Percentiles rank a stretch among this genome's conserved stretches.
phyloP scores from a whole-genome alignment of 2,329 filamentous ascomycete genomes.

The Ploettnerulaceae sp. region DNA sequence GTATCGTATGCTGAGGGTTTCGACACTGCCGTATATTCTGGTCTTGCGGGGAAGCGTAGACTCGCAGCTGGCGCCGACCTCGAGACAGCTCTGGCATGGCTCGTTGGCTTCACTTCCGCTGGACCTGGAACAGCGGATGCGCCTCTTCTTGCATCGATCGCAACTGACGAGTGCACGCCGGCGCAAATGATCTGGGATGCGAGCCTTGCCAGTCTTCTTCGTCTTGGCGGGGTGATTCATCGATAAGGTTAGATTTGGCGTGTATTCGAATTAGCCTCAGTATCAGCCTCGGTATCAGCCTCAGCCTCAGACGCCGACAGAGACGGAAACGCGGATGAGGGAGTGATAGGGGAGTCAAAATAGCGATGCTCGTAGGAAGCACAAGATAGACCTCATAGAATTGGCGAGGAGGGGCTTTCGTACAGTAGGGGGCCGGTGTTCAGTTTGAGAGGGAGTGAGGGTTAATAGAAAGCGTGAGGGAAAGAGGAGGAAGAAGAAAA shows the following conservation, averaged over 20 bases:
- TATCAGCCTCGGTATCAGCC: too few relatives aligned
- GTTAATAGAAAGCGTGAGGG: neutral
- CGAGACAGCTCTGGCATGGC: constrained; percentile 38
- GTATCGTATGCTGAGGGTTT: constrained; percentile 41
- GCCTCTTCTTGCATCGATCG: constrained; percentile 36
- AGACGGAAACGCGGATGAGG: too few relatives aligned
- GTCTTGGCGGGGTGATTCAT: constrained; percentile 16
- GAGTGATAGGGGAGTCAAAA: too few relatives aligned
- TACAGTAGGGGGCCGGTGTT: neutral
- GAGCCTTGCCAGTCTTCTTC: constrained; percentile 32
- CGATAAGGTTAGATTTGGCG: neutral
- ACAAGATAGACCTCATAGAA: neutral
- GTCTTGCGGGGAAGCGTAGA: constrained; percentile 42
- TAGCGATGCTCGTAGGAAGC: neutral
- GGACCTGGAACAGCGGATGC: constrained; percentile 35
- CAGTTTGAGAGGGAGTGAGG: neutral
- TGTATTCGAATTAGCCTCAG: constrained; percentile 1
- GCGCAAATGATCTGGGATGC: constrained; percentile 35
- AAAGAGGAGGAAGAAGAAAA: neutral
- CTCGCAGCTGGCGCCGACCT: constrained; percentile 38
- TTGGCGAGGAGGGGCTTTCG: neutral
- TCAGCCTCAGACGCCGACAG: too few relatives aligned
- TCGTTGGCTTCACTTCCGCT: constrained; percentile 26
- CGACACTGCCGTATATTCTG: constrained; percentile 42
- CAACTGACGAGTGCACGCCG: constrained; percentile 36